Percentiles rank a stretch among this genome's conserved stretches.
phyloP scores from a whole-genome alignment of 2,329 filamentous ascomycete species.

The Botryotinia narcissicola region DNA sequence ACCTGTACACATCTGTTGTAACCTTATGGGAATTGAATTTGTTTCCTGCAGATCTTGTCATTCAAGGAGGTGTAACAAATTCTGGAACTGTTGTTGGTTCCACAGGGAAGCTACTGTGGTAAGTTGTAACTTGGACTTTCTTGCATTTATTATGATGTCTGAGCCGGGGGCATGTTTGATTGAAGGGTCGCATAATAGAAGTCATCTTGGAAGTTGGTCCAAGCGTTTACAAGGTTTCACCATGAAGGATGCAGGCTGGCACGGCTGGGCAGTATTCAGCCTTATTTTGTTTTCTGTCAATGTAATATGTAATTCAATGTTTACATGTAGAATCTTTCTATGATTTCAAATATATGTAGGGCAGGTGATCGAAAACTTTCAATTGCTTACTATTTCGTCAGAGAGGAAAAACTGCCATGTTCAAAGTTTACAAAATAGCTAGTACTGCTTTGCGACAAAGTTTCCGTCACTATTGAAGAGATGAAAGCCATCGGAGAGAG shows the following conservation, averaged over 20 bases:
- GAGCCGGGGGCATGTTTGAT: background rate
- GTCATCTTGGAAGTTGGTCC: constrained; percentile 4
- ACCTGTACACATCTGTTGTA: constrained; percentile 29
- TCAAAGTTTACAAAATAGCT: background rate
- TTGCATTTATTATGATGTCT: constrained; percentile 9
- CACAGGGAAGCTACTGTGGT: constrained; percentile 15
- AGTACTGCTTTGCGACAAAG: background rate
- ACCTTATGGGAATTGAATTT: background rate
- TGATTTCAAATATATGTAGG: background rate
- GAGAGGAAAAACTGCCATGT: too few relatives aligned
- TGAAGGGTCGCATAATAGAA: constrained; percentile 9
- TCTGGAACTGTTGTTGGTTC: background rate
- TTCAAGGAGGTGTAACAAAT: background rate
- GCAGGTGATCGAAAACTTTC: too few relatives aligned
- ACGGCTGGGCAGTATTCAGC: background rate
- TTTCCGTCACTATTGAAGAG: background rate
- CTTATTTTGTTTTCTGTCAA: constrained; percentile 5
- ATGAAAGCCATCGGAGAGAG: background rate
- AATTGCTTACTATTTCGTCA: too few relatives aligned
- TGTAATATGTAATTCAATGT: background rate
- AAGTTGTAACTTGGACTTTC: constrained; percentile 5
- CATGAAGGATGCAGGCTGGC: background rate
- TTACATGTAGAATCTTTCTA: background rate
- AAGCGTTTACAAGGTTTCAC: constrained; percentile 15
- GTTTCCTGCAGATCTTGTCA: background rate